Evolutionary conservation across 305 asterid species (phyloP), one percentile per base, ranked within the genome.

Genomic region (Fraxinus floribunda): DNA sequence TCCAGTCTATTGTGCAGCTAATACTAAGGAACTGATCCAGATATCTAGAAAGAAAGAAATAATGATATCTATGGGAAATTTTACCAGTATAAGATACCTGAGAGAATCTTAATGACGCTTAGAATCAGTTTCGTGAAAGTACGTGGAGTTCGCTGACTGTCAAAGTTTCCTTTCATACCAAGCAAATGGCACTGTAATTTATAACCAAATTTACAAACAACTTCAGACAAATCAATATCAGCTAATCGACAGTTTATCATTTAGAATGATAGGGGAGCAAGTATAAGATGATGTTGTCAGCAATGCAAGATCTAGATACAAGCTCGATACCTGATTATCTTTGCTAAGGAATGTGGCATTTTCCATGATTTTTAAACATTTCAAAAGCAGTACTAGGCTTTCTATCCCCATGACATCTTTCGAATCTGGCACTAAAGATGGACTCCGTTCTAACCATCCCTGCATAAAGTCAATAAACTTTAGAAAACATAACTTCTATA

Each of bases 301-400:
- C 52, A 24, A 38, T 35, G 55, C 55, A 49, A 81, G 78, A 86
- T 46, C 72, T 62, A 80, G 72, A 24, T 34, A 80, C 64, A 39
- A 35, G 36, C 82, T 78, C 8, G 24, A 62, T 89, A 95, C 99
- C 99, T 97, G 99, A 84, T 91, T 97, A 79, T 93, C 93, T 84
- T 87, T 86, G 90, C 98, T 97, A 78, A 91, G 93, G 85, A 94
- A 94, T 68, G 98, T 91, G 74, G 97, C 92, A 85, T 97, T 94
- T 88, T 97, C 99, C 99, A 93, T 97, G 83, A 94, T 91, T 87
- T 93, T 95, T 83, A 97, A 91, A 86, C 98, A 97, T 89, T 91
- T 97, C 89, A 97, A 86, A 82, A 94, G 97, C 87, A 93, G 85
- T 62, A 88, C 88, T 64, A 94, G 86, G 88, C 98, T 92, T 87